Percentiles rank a stretch among this genome's conserved stretches.
phyloP scores from a whole-genome alignment of 371 early-diverging fungal species.

The Blastocladiella emersonii region DNA sequence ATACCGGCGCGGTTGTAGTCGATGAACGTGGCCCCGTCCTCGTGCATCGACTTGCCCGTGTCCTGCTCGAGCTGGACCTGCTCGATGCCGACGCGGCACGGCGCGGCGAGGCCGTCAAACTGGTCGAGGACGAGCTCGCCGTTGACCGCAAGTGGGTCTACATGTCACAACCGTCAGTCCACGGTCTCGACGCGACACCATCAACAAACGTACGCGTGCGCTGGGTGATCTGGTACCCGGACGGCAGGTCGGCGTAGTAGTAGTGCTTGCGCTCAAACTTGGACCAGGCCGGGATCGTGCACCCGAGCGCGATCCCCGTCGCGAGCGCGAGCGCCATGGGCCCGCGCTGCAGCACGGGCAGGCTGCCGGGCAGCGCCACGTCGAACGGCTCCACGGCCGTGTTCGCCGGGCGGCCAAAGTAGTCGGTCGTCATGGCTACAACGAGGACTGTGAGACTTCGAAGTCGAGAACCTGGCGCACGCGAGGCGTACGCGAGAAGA shows the following conservation, averaged over 20 bases:
- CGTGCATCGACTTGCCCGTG: conserved; percentile 71
- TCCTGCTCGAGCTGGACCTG: conserved; percentile 88
- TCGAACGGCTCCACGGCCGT: conserved; percentile 58
- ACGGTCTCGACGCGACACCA: too few species aligned
- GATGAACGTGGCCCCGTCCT: conserved; percentile 41
- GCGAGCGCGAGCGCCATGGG: conserved; percentile 57
- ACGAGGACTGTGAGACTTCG: background rate
- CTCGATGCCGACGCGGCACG: conserved; percentile 46
- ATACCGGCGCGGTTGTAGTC: conserved; percentile 82
- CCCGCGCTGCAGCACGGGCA: conserved; percentile 54
- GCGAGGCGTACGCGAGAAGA: conserved; percentile 54
- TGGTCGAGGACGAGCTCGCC: conserved; percentile 35
- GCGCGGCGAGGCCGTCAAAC: conserved; percentile 36
- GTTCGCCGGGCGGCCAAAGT: conserved; percentile 49
- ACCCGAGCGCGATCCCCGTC: conserved; percentile 54
- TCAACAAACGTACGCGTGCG: conserved; percentile 24
- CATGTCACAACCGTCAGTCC: background rate
- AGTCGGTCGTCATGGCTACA: conserved; percentile 26
- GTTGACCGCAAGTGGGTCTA: conserved; percentile 52
- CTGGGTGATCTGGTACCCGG: conserved; percentile 90
- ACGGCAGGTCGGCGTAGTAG: conserved; percentile 81
- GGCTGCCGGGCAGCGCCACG: conserved; percentile 69
- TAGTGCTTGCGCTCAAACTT: conserved; percentile 89
- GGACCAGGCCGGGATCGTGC: conserved; percentile 45
- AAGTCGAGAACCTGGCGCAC: background rate